These are phyloP conservation scores for Sclerotiophoma versabilis DNA, from an alignment of 2,329 filamentous ascomycete genomes.

Conservation along the genomic window DNA sequence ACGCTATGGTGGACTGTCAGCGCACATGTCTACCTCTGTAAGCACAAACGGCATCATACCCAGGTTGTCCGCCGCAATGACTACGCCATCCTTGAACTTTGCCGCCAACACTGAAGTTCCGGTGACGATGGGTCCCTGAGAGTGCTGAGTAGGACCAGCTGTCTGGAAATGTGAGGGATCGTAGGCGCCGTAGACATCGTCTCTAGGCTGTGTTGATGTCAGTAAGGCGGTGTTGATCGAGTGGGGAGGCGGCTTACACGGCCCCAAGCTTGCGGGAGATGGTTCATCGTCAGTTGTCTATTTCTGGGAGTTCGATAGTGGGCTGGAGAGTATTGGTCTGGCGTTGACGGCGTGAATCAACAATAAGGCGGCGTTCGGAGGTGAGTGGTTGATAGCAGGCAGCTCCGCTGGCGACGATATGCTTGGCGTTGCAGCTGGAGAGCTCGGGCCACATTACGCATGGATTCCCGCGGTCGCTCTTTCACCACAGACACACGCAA, in stretches of 20 bases:
- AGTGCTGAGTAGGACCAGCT: slow-evolving; percentile 75
- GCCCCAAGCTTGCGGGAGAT: slow-evolving; percentile 71
- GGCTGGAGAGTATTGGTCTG: neutral
- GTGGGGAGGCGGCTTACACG: slow-evolving; percentile 57
- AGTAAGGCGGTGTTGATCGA: slow-evolving; percentile 24
- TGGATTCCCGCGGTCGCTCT: neutral
- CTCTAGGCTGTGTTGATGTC: slow-evolving; percentile 74
- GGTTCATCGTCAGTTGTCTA: slow-evolving; percentile 62
- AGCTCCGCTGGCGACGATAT: slow-evolving; percentile 34
- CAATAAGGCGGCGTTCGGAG: slow-evolving; percentile 23
- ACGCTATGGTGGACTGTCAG: slow-evolving; percentile 65
- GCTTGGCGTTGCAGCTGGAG: slow-evolving; percentile 12
- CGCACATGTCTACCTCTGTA: neutral
- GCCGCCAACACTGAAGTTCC: slow-evolving; percentile 94
- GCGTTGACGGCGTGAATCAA: neutral
- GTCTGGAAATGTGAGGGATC: slow-evolving; percentile 83
- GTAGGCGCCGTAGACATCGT: slow-evolving; percentile 96
- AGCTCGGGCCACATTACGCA: slow-evolving; percentile 7
- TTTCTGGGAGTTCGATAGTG: neutral
- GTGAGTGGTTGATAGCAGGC: slow-evolving; percentile 37
- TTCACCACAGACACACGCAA: slow-evolving; percentile 23
- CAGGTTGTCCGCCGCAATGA: slow-evolving; percentile 95
- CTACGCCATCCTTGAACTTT: slow-evolving; percentile 96
- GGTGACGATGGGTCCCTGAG: slow-evolving; percentile 91
- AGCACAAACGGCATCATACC: slow-evolving; percentile 61